Evolutionary conservation across 2,329 filamentous ascomycete species (phyloP).

Genomic region (Immersiporthe knoxdaviesiana): DNA sequence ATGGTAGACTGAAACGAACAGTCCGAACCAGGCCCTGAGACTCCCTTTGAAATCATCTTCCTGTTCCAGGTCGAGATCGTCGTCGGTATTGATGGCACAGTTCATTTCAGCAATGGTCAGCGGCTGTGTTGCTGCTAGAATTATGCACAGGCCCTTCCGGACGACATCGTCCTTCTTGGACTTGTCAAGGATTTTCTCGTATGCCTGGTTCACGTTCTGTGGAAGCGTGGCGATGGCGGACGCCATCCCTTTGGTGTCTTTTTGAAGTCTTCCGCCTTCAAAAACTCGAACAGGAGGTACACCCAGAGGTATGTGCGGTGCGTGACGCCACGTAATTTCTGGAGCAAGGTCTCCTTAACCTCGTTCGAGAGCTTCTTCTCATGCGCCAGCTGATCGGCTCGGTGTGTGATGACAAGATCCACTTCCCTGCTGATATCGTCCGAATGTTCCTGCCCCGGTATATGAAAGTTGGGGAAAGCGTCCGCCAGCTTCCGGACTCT

Average conservation of each 20-base stretch:
- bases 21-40: background rate
- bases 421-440: background rate
- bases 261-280: background rate
- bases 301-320: conserved; percentile 5
- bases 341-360: background rate
- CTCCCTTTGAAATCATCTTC: background rate
- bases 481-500: background rate
- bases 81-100: background rate
- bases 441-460: background rate
- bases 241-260: background rate
- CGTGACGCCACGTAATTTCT: background rate
- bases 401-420: background rate
- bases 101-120: background rate
- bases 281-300: background rate
- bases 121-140: background rate
- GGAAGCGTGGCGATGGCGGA: background rate
- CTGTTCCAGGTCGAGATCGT: background rate
- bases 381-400: background rate
- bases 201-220: background rate
- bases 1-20: background rate
- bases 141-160: background rate
- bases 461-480: background rate
- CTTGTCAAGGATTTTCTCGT: background rate
- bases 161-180: background rate
- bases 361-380: background rate